Evolutionary conservation across 1,139 yeast genomes (phyloP).

Genomic region (Scheffersomyces cryptocercus): DNA sequence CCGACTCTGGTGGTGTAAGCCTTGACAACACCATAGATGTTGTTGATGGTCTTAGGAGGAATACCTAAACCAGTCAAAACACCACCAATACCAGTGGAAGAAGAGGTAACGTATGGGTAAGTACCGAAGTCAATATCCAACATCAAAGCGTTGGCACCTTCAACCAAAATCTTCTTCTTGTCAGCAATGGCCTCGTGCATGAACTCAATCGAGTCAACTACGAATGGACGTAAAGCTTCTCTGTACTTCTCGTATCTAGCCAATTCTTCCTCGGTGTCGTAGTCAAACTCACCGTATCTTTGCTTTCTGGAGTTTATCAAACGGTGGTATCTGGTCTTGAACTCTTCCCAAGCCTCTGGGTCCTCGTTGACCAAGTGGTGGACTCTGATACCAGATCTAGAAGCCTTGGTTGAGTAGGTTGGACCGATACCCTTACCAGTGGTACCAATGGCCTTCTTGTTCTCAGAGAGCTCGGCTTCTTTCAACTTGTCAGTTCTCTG

Average conservation of each 20-base stretch:
- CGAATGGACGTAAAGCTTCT: conserved; percentile 80
- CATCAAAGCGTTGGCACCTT: conserved; percentile 99
- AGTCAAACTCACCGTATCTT: conserved; percentile 92
- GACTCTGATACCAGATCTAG: conserved; percentile 94
- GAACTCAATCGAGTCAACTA: conserved; percentile 87
- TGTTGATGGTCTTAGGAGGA: conserved; percentile 80
- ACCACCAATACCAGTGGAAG: conserved; percentile 96
- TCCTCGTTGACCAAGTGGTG: conserved; percentile 92
- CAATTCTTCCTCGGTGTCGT: conserved; percentile 80
- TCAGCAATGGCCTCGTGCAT: conserved; percentile 79
- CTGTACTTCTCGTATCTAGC: conserved; percentile 73
- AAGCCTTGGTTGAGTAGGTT: conserved; percentile 93
- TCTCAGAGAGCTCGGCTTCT: conserved; percentile 82
- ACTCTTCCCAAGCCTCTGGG: conserved; percentile 92
- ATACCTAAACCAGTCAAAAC: conserved; percentile 95
- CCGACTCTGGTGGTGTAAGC: conserved; percentile 99
- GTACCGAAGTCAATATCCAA: conserved; percentile 98
- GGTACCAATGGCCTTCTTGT: conserved; percentile 93
- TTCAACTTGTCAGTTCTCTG: conserved; percentile 94
- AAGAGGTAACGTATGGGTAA: conserved; percentile 95
- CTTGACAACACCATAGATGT: conserved; percentile 93
- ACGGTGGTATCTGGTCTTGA: conserved; percentile 75
- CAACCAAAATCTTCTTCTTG: conserved; percentile 86
- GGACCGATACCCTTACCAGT: conserved; percentile 99
- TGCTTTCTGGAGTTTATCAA: conserved; percentile 76